phyloP scores from a whole-genome alignment of 352 stramenopile genomes.

The Phytophthora podocarpi region DNA sequence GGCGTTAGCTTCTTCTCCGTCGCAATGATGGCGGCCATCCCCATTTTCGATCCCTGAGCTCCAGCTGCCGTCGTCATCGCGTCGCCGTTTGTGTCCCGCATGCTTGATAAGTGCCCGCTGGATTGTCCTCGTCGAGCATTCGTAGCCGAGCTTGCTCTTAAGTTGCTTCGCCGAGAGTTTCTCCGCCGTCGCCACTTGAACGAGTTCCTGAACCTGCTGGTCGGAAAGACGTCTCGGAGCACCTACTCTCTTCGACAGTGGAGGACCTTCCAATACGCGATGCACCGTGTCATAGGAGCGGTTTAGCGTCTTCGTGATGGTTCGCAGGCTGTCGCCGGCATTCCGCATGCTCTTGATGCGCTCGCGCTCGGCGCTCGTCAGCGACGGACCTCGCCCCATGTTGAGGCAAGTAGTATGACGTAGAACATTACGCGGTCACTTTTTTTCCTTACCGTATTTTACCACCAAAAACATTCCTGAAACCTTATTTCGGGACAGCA shows the following conservation, averaged over 20 bases:
- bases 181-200: background rate
- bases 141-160: conserved; percentile 1
- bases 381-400: conserved; percentile 5
- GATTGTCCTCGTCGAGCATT: conserved; percentile 2
- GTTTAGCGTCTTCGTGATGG: background rate
- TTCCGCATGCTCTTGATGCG: conserved; percentile 7
- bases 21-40: no score
- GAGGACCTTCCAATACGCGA: background rate
- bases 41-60: background rate
- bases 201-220: background rate
- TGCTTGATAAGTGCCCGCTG: background rate
- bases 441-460: no score
- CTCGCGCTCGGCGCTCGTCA: conserved; percentile 1
- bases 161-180: background rate
- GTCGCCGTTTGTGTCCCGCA: background rate
- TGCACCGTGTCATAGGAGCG: conserved; percentile 5
- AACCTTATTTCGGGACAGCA: no score
- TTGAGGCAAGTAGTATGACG: no score
- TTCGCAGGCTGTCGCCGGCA: background rate
- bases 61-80: background rate
- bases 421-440: no score
- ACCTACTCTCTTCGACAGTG: background rate
- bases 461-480: no score
- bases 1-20: no score
- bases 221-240: background rate